Conservation (phyloP, 202 grass and related monocot genomes). For the Schoenoplectus tabernaemontani region DNA sequence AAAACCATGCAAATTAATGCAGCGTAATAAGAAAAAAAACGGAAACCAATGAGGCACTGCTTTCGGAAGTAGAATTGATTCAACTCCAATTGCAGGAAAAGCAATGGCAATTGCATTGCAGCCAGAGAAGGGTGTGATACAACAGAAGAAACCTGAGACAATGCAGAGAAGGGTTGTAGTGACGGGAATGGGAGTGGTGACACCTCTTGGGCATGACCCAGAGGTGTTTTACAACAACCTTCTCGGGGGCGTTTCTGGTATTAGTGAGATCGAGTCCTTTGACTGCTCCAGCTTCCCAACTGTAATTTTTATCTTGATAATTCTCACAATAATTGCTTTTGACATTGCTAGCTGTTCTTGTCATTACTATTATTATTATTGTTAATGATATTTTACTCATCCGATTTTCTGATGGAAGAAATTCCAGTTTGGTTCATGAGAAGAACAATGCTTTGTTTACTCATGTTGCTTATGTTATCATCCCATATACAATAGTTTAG, state of each 20-base stretch:
- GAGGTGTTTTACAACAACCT: constrained; percentile 94
- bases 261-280: constrained; percentile 87
- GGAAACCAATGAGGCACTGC: neutral
- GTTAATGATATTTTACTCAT: neutral
- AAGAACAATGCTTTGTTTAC: neutral
- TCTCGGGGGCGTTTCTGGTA: constrained; percentile 72
- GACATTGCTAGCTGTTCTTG: neutral
- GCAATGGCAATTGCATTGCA: constrained; percentile 76
- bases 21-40: neutral
- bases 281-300: constrained; percentile 93
- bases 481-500: neutral
- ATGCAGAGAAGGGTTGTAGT: constrained; percentile 90
- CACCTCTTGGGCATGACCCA: constrained; percentile 89
- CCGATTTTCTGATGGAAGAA: neutral
- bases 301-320: constrained; percentile 34
- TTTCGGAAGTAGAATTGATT: constrained; percentile 15
- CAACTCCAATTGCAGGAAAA: constrained; percentile 42
- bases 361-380: neutral
- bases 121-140: constrained; percentile 45
- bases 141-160: constrained; percentile 58
- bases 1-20: neutral
- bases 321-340: neutral
- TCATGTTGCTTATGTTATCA: neutral
- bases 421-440: neutral
- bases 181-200: constrained; percentile 94